phyloP scores from a whole-genome alignment of 2,329 filamentous ascomycete species.

The Botryosphaeria dothidea region DNA sequence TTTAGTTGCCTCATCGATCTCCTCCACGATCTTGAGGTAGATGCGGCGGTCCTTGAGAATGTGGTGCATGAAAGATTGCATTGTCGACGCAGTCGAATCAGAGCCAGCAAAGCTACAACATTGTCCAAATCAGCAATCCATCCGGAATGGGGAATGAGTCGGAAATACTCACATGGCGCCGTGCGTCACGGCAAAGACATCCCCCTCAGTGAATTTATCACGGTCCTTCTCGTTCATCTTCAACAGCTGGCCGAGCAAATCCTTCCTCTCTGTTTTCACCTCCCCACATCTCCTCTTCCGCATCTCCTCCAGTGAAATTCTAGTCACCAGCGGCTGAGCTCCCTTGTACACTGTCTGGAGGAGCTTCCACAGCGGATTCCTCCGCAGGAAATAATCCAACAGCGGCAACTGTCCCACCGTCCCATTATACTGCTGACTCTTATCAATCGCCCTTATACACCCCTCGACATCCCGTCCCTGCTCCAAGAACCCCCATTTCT shows the following conservation, averaged over 20 bases:
- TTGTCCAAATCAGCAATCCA: neutral
- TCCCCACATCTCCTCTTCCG: neutral
- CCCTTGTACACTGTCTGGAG: neutral
- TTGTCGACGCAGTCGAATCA: slow-evolving; percentile 33
- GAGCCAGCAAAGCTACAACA: slow-evolving; percentile 37
- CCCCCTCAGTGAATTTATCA: slow-evolving; percentile 1
- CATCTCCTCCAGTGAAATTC: slow-evolving; percentile 7
- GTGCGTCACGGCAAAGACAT: slow-evolving; percentile 13
- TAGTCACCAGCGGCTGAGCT: slow-evolving; percentile 10
- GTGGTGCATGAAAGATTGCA: slow-evolving; percentile 39
- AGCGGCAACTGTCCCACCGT: slow-evolving; percentile 17
- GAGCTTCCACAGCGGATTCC: slow-evolving; percentile 7
- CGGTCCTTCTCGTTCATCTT: neutral
- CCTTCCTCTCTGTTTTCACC: neutral
- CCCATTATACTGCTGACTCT: slow-evolving; percentile 33
- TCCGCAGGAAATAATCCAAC: slow-evolving; percentile 4
- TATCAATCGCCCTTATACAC: slow-evolving; percentile 14
- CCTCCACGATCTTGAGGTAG: slow-evolving; percentile 36
- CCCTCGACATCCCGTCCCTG: slow-evolving; percentile 23
- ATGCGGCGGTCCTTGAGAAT: slow-evolving; percentile 31
- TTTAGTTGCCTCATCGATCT: slow-evolving; percentile 3
- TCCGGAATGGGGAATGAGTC: neutral
- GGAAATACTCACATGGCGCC: neutral
- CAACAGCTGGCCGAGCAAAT: slow-evolving; percentile 11
- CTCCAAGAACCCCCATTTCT: slow-evolving; percentile 23